Evolutionary conservation across 2,329 filamentous ascomycete species (phyloP).

Genomic region (Cordyceps sp.): DNA sequence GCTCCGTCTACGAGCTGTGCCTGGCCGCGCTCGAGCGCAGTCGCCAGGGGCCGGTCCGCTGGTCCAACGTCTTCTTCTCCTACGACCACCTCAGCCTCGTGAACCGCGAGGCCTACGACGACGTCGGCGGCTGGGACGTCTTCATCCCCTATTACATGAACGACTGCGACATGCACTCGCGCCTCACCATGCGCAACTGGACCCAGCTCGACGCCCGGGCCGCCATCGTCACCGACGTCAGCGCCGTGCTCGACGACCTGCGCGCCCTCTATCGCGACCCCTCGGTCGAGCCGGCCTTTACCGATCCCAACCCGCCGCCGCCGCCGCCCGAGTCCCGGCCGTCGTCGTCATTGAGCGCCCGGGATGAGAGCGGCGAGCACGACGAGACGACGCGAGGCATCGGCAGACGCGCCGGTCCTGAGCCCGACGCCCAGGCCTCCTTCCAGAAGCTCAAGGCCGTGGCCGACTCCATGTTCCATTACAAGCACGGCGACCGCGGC

Average conservation of each 20-base stretch:
- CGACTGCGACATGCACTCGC: constrained; percentile 37
- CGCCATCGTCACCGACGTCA: constrained; percentile 28
- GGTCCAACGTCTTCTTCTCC: constrained; percentile 37
- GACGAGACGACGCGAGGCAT: background rate
- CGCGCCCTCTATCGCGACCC: constrained; percentile 27
- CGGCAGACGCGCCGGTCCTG: background rate
- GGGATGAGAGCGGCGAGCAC: constrained; percentile 3
- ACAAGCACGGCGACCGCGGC: constrained; percentile 21
- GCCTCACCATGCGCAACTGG: constrained; percentile 28
- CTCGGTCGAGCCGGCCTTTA: constrained; percentile 16
- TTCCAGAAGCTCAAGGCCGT: constrained; percentile 8
- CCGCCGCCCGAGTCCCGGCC: constrained; percentile 5
- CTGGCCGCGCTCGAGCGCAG: constrained; percentile 18
- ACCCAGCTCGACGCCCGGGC: constrained; percentile 19
- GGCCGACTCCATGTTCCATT: constrained; percentile 20
- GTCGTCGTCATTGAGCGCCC: constrained; percentile 3
- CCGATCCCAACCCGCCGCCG: constrained; percentile 19
- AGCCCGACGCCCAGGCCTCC: constrained; percentile 3
- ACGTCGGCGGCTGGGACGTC: constrained; percentile 38
- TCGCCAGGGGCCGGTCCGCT: constrained; percentile 17
- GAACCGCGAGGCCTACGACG: constrained; percentile 32
- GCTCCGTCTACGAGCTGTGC: constrained; percentile 22
- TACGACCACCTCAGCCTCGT: constrained; percentile 42
- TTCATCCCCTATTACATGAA: constrained; percentile 40
- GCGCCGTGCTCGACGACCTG: constrained; percentile 26